Evolutionary conservation across 345 rosid genomes (phyloP), one percentile per base, ranked within the genome.

Genomic region (Kandelia obovata): DNA sequence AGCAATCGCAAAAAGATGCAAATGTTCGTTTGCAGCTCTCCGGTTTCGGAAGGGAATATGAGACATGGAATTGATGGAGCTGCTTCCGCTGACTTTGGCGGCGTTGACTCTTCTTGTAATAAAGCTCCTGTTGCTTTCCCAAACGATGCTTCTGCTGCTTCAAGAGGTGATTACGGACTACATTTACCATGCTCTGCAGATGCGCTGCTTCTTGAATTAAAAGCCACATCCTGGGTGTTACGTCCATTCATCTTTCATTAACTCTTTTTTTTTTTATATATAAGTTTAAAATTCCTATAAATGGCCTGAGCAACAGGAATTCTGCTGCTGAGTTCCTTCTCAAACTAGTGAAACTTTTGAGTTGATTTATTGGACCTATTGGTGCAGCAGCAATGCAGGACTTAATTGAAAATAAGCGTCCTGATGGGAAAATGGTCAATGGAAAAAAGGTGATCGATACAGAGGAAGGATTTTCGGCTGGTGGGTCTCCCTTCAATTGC

Each of bases 371-470:
- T 34, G 6, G 4, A 49, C 32, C 7, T 34, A 21, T 31, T 67
- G 37, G 39, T 71, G 73, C 90, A 84, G 92, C 87, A 84, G 90
- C 87, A 13, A 79, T 90, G 88, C 83, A 86, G 25, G 80, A 82
- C 73, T 71, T 83, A 67, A 86, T 82, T 59, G 91, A 86, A 67
- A 84, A 79, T 71, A 82, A 80, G 87, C 79, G 80, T 66, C 89
- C 92, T 28, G 74, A 67, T 17, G 78, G 81, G 32, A 83, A 80
- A 72, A 77, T 69, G 61, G 9, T 56, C 28, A 81, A 75, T 64
- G 88, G 71, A 74, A 88, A 77, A 21, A 79, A 70, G 58, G 85
- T 80, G 61, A 64, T 49, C 35, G 83, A 83, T 20, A 75, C 78
- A 6, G 87, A 84, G 71, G 83, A 86, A 59, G 89, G 83, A 0